Evolutionary conservation across 2,329 filamentous ascomycete species (phyloP).

Genomic region (Nemania abortiva): DNA sequence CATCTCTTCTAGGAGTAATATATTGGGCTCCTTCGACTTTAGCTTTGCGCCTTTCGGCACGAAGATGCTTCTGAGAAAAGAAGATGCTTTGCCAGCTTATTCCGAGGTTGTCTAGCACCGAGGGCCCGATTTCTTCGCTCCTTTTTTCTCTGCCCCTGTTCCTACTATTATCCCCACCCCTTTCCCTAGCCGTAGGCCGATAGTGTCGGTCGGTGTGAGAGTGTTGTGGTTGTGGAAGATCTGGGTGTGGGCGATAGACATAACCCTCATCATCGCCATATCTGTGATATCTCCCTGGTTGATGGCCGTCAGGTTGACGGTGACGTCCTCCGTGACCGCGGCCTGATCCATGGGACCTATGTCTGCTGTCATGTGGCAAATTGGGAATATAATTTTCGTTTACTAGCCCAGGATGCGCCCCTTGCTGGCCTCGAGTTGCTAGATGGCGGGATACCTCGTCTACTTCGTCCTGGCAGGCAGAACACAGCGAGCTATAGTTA

Average conservation of each 20-base stretch:
- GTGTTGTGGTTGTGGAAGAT: too few species aligned
- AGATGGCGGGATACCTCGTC: neutral
- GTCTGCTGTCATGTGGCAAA: neutral
- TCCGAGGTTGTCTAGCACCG: neutral
- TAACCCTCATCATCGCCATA: neutral
- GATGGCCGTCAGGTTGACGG: neutral
- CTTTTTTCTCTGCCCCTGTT: neutral
- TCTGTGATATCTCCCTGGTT: neutral
- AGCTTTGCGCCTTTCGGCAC: neutral
- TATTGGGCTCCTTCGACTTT: neutral
- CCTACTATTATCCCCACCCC: too few species aligned
- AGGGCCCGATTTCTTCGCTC: neutral
- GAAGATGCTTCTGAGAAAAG: neutral
- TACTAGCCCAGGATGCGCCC: neutral
- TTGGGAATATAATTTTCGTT: neutral
- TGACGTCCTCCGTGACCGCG: too few species aligned
- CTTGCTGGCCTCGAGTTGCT: neutral
- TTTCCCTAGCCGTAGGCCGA: neutral
- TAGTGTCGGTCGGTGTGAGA: too few species aligned
- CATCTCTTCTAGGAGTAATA: neutral
- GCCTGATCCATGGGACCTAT: neutral
- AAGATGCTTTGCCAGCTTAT: neutral
- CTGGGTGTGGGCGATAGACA: neutral
- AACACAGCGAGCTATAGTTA: neutral
- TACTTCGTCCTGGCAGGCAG: neutral